A percentile compares a stretch with the other conserved stretches of the same genome.
Evolutionary conservation across 176 grass and related monocot species (phyloP).

Genomic region (Juncus inflexus): DNA sequence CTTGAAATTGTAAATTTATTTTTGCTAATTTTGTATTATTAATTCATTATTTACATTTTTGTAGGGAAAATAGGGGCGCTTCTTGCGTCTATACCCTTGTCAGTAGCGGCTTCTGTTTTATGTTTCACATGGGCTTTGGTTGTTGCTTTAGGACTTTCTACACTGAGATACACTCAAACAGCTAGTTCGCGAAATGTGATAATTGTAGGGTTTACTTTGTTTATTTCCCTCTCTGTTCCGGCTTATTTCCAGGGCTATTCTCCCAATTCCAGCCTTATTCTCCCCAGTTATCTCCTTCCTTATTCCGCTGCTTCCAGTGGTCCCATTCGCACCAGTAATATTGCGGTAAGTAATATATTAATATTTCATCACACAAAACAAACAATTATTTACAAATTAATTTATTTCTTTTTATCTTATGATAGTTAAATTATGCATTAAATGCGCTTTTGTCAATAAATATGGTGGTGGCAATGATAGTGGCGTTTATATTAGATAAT

Average conservation of each 20-base stretch:
- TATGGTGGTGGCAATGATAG: conserved; percentile 81
- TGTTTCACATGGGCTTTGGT: conserved; percentile 94
- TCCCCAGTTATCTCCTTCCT: conserved; percentile 86
- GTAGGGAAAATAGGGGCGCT: conserved; percentile 94
- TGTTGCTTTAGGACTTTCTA: conserved; percentile 76
- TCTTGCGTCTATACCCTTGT: conserved; percentile 79
- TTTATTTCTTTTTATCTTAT: conserved; percentile 10
- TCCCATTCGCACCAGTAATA: conserved; percentile 58
- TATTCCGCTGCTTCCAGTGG: conserved; percentile 77
- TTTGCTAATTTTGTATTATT: conserved; percentile 1
- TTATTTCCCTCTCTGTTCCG: conserved; percentile 81
- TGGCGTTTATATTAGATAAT: conserved; percentile 83
- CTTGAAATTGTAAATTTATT: conserved; percentile 1
- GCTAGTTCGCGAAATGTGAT: conserved; percentile 98
- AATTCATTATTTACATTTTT: background rate
- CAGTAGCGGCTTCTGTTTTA: conserved; percentile 77
- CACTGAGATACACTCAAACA: conserved; percentile 83
- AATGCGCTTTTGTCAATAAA: conserved; percentile 87
- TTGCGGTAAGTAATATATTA: conserved; percentile 39
- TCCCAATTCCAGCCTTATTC: conserved; percentile 65
- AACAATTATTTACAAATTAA: background rate
- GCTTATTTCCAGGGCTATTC: conserved; percentile 91
- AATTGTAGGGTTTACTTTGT: conserved; percentile 96
- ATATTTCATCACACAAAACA: background rate
- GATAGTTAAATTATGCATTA: conserved; percentile 80